Percentiles rank a stretch among this genome's conserved stretches.
These are phyloP conservation scores for Pythium vanterpoolii DNA, from an alignment of 352 stramenopile genomes.

Conservation along the genomic window DNA sequence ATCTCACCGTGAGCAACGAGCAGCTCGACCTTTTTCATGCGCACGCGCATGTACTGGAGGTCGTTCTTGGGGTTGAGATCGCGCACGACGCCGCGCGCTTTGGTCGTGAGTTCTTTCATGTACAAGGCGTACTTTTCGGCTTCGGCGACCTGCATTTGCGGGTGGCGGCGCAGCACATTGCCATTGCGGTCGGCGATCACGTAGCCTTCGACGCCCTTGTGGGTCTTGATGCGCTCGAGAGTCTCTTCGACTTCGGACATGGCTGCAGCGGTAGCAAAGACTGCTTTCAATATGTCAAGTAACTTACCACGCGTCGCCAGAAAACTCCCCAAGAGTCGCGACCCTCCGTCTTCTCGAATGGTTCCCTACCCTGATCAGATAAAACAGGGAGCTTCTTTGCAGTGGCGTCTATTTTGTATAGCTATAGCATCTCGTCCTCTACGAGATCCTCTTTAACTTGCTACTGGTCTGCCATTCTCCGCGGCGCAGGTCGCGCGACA, in stretches of 20 bases:
- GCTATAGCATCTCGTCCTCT: no score
- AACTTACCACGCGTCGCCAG: background rate
- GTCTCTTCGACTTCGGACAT: slow-evolving; percentile 94
- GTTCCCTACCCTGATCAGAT: no score
- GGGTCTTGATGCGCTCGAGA: slow-evolving; percentile 93
- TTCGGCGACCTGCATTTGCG: slow-evolving; percentile 87
- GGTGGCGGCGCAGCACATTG: slow-evolving; percentile 86
- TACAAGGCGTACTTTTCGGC: slow-evolving; percentile 90
- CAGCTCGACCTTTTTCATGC: slow-evolving; percentile 91
- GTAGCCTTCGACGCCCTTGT: slow-evolving; percentile 93
- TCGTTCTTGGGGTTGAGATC: slow-evolving; percentile 96
- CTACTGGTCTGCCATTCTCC: no score
- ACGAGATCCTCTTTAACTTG: no score
- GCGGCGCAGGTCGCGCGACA: slow-evolving; percentile 42
- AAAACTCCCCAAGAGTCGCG: no score
- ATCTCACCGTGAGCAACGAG: slow-evolving; percentile 88
- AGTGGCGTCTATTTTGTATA: no score
- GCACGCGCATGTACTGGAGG: slow-evolving; percentile 92
- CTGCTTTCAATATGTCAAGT: background rate
- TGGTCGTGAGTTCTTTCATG: slow-evolving; percentile 90
- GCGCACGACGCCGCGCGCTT: slow-evolving; percentile 89
- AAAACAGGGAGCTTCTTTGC: no score
- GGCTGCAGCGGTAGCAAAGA: background rate
- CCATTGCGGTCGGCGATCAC: slow-evolving; percentile 92
- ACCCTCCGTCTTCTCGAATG: no score